phyloP scores from a whole-genome alignment of 202 grass and related monocot genomes.

The Brachypodium distachyon region DNA sequence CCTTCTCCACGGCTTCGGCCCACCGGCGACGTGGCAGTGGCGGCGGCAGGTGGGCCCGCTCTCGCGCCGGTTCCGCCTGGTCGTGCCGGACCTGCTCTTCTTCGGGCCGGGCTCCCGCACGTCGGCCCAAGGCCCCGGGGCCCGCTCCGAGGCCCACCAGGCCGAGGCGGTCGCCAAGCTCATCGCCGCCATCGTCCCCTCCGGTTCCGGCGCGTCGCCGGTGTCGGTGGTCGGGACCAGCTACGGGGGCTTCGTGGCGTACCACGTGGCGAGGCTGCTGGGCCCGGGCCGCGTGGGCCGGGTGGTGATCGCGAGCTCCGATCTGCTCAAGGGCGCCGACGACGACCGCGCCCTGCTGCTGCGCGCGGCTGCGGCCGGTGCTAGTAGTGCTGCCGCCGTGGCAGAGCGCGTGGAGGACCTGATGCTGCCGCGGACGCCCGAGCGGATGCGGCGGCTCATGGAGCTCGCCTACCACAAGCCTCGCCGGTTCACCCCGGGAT shows the following conservation, averaged over 20 bases:
- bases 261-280: slow-evolving; percentile 54
- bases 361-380: no score
- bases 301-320: slow-evolving; percentile 81
- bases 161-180: slow-evolving; percentile 48
- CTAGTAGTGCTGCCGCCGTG: no score
- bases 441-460: slow-evolving; percentile 23
- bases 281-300: slow-evolving; percentile 31
- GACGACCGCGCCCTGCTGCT: slow-evolving; percentile 53
- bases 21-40: slow-evolving; percentile 70
- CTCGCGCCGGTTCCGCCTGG: slow-evolving; percentile 53
- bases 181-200: slow-evolving; percentile 18
- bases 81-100: slow-evolving; percentile 88
- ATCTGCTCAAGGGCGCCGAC: slow-evolving; percentile 58
- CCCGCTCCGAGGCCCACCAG: slow-evolving; percentile 57
- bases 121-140: not conserved
- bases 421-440: slow-evolving; percentile 44
- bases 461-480: slow-evolving; percentile 35
- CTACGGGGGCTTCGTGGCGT: slow-evolving; percentile 82
- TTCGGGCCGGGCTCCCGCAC: slow-evolving; percentile 68
- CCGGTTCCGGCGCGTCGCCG: not conserved
- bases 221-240: slow-evolving; percentile 61
- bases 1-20: slow-evolving; percentile 77
- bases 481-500: slow-evolving; percentile 38
- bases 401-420: slow-evolving; percentile 33
- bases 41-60: slow-evolving; percentile 44